A percentile compares a stretch with the other conserved stretches of the same genome.
Evolutionary conservation across 202 grass and related monocot genomes (phyloP).

Genomic region (Carex arenaria): DNA sequence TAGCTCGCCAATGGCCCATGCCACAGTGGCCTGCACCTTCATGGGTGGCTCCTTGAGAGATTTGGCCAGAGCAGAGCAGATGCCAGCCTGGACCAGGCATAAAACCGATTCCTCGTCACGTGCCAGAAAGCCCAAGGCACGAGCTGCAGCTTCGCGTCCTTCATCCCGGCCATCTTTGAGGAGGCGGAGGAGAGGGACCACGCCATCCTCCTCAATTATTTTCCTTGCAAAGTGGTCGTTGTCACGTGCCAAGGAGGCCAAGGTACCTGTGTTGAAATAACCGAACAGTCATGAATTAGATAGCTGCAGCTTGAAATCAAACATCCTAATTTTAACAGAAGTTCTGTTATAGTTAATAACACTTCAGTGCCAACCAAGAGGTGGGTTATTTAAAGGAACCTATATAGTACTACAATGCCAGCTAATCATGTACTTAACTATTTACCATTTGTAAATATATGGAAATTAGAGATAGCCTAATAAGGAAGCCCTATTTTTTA

Average conservation of each 20-base stretch:
- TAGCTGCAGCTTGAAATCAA: background rate
- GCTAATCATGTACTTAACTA: background rate
- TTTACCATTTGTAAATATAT: background rate
- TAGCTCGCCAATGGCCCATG: slow-evolving; percentile 50
- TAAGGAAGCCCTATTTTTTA: background rate
- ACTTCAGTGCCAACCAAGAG: background rate
- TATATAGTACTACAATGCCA: background rate
- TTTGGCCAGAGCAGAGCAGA: slow-evolving; percentile 46
- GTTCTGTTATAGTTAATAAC: background rate
- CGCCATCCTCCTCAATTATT: slow-evolving; percentile 79
- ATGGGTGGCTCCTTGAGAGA: slow-evolving; percentile 68
- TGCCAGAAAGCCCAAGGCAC: slow-evolving; percentile 58
- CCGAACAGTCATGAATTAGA: background rate
- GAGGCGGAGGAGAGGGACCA: slow-evolving; percentile 53
- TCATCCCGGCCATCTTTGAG: slow-evolving; percentile 72
- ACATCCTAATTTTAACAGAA: background rate
- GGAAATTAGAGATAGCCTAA: background rate
- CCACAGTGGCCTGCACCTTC: slow-evolving; percentile 50
- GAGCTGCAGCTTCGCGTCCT: slow-evolving; percentile 52
- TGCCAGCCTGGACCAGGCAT: slow-evolving; percentile 47
- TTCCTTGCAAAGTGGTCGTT: slow-evolving; percentile 61
- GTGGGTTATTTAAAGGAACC: background rate
- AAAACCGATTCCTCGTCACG: slow-evolving; percentile 47
- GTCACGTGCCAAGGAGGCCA: slow-evolving; percentile 66
- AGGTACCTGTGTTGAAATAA: slow-evolving; percentile 23